Base-by-base conservation (phyloP, 2,329 filamentous ascomycete species). In the Aphanocladium album region DNA sequence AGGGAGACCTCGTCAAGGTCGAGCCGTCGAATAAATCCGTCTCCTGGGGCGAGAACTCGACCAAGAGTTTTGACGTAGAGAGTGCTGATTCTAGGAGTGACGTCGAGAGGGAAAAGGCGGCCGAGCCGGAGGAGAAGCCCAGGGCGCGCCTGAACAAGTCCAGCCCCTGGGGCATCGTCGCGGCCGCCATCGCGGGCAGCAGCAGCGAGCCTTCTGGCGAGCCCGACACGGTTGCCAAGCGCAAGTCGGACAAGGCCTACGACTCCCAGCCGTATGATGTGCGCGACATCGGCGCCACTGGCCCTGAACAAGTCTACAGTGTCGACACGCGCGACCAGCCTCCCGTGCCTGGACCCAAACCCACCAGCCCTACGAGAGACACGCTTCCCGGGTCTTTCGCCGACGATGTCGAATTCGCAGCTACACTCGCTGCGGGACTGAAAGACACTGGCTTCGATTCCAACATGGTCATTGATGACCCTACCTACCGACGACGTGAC, bases 401-500 rank as follows among this genome's bases (percentile, higher is more conserved):
- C 1, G 82, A 87, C 60, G 89, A 91, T 65, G 74, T 88, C 9
- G 85, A 86, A 56, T 91, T 91, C 65, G 84, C 86, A 8, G 89
- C 88, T 30, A 85, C 83, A 3, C 74, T 91, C 51, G 87, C 88
- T 61, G 89, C 88, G 52, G 87, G 86, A 1, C 77, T 90, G 53
- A 76, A 87, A 68, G 82, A 85, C n/a, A 83, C 85, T 50, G 89
- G 89, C 0, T 91, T 91, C 64, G 82, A 90, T 67, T 84, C 87
- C 5, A 82, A 88, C 45, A 84, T 91, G 61, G 85, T 91, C 50
- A 87, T 89, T 39, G 78, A 89, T 50, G 81, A 91, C 66, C 83
- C 84, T 0, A 76, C 72, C 1, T 91, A 86, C 67, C 83, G 83
- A 64, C 80, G 79, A 55, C 84, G 88, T 30, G 81, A 84, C 57